Evolutionary conservation across 2,329 filamentous ascomycete genomes (phyloP).

Genomic region (Diplodia intermedia): DNA sequence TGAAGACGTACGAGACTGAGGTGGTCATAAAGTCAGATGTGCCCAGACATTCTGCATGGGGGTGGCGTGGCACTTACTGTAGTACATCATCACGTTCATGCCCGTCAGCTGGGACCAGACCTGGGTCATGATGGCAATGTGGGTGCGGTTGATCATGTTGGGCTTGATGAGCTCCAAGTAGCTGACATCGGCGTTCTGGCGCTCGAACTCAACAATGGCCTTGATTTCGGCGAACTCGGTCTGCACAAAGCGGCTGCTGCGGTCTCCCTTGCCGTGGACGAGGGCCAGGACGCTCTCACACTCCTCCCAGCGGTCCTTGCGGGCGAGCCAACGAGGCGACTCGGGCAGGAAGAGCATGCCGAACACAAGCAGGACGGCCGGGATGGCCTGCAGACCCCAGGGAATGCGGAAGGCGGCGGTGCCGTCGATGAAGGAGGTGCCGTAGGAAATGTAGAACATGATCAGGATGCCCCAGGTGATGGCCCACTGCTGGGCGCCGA

Average conservation of each 20-base stretch:
- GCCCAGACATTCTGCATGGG: neutral
- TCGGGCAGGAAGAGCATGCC: slow-evolving; percentile 59
- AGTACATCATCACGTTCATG: slow-evolving; percentile 73
- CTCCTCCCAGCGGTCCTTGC: slow-evolving; percentile 56
- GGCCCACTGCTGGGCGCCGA: slow-evolving; percentile 75
- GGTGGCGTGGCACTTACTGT: slow-evolving; percentile 32
- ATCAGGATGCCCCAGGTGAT: slow-evolving; percentile 75
- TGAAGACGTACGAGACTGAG: slow-evolving; percentile 67
- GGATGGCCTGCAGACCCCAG: slow-evolving; percentile 50
- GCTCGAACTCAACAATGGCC: slow-evolving; percentile 76
- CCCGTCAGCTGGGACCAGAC: slow-evolving; percentile 79
- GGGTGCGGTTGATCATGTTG: slow-evolving; percentile 74
- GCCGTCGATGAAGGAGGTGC: slow-evolving; percentile 45
- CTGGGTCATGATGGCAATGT: slow-evolving; percentile 75
- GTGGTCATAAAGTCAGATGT: slow-evolving; percentile 42
- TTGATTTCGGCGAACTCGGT: slow-evolving; percentile 76
- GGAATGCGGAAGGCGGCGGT: slow-evolving; percentile 47
- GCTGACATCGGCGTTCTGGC: slow-evolving; percentile 70
- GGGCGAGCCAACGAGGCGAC: slow-evolving; percentile 55
- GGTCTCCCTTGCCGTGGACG: slow-evolving; percentile 64
- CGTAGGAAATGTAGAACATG: slow-evolving; percentile 65
- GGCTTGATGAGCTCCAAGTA: slow-evolving; percentile 76
- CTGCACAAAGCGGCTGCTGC: slow-evolving; percentile 68
- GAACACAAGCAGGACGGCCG: slow-evolving; percentile 50
- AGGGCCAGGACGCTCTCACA: slow-evolving; percentile 51